A percentile compares a stretch with the other conserved stretches of the same genome.
phyloP scores from a whole-genome alignment of 2,329 filamentous ascomycete genomes.

The Scytalidium sp. region DNA sequence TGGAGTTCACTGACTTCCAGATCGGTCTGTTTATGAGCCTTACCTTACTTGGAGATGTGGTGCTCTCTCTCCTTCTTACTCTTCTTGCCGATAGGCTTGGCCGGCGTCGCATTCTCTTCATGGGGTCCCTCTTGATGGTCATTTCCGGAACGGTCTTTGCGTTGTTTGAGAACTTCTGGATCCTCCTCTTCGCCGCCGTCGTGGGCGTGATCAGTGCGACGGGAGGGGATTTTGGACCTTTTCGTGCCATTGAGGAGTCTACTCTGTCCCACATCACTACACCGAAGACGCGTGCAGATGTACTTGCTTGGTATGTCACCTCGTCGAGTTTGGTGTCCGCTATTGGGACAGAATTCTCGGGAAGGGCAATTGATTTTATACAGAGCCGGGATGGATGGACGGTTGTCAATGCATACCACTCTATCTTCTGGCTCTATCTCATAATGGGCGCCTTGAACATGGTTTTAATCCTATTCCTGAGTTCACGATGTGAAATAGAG shows the following conservation, averaged over 20 bases:
- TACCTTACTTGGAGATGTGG: conserved; percentile 56
- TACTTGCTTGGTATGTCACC: conserved; percentile 59
- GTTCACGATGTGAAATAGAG: conserved; percentile 26
- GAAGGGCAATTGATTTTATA: conserved; percentile 54
- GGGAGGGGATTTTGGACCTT: conserved; percentile 60
- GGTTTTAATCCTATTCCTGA: conserved; percentile 46
- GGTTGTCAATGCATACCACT: conserved; percentile 45
- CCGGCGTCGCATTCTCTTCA: conserved; percentile 45
- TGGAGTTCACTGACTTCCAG: conserved; percentile 46
- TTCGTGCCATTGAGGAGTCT: conserved; percentile 58
- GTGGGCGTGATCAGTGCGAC: conserved; percentile 59
- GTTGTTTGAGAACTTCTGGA: conserved; percentile 49
- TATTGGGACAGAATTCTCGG: conserved; percentile 53
- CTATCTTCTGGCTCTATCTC: conserved; percentile 56
- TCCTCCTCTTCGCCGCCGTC: conserved; percentile 53
- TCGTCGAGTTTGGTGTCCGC: conserved; percentile 57
- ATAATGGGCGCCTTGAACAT: conserved; percentile 55
- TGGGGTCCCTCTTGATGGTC: conserved; percentile 53
- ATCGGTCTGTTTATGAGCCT: conserved; percentile 64
- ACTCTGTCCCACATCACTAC: conserved; percentile 52
- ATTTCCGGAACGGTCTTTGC: conserved; percentile 54
- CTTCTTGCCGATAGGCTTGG: conserved; percentile 56
- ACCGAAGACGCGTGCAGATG: conserved; percentile 42
- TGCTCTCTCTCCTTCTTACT: conserved; percentile 55
- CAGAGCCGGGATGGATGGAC: conserved; percentile 39